A percentile compares a stretch with the other conserved stretches of the same genome.
Evolutionary conservation across 768 basidiomycete genomes (phyloP).

Genomic region (Candolleomyces efflorescens): DNA sequence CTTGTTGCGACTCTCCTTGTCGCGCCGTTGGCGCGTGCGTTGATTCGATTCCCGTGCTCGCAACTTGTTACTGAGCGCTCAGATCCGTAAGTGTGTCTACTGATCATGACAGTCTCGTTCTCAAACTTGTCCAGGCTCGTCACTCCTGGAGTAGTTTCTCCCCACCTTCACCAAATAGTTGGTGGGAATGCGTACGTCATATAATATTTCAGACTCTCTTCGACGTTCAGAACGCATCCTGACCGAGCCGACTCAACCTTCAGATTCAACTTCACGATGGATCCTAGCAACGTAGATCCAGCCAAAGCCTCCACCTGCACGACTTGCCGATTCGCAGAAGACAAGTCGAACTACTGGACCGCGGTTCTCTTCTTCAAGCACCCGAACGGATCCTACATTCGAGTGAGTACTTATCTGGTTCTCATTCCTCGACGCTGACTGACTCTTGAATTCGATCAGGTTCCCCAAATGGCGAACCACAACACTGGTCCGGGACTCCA

Average conservation of each 20-base stretch:
- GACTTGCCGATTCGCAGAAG: slow-evolving; percentile 6
- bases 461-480: slow-evolving; percentile 11
- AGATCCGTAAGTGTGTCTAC: not conserved
- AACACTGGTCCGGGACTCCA: slow-evolving; percentile 10
- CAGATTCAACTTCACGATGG: slow-evolving; percentile 1
- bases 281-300: not conserved
- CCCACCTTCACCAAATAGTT: not conserved
- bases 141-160: not conserved
- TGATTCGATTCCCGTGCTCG: not conserved
- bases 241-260: not conserved
- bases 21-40: not conserved
- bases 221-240: not conserved
- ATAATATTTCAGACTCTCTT: too few species aligned
- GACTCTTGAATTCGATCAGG: not conserved
- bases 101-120: not conserved
- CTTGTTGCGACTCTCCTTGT: not conserved
- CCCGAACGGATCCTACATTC: slow-evolving; percentile 1
- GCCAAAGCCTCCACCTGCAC: slow-evolving; percentile 2
- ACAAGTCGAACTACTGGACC: slow-evolving; percentile 10
- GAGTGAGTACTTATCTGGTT: not conserved
- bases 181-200: not conserved
- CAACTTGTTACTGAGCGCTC: not conserved
- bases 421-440: not conserved
- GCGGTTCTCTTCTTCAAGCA: slow-evolving; percentile 8
- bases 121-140: not conserved